Conservation (phyloP, 1,284 basidiomycete genomes). For the Limonomyces culmigenus region DNA sequence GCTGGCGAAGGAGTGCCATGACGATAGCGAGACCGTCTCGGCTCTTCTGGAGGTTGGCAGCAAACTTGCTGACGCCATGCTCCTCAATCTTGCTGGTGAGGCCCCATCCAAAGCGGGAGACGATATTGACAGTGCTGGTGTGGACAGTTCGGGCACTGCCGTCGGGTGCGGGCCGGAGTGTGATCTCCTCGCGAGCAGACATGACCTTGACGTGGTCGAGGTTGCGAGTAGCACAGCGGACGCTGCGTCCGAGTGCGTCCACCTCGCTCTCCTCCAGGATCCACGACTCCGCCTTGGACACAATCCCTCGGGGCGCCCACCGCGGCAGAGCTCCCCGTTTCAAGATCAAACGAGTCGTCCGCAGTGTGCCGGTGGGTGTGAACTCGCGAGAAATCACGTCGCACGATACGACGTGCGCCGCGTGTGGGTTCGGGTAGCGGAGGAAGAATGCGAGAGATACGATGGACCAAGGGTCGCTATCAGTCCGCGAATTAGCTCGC, state of each 20-base stretch:
- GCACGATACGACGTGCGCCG: constrained; percentile 86
- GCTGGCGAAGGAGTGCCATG: no score
- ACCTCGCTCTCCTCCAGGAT: constrained; percentile 86
- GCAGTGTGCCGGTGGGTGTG: constrained; percentile 58
- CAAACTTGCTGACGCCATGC: constrained; percentile 60
- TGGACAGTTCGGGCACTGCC: constrained; percentile 61
- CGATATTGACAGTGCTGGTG: constrained; percentile 57
- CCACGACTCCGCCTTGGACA: constrained; percentile 67
- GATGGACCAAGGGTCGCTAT: constrained; percentile 79
- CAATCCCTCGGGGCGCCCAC: constrained; percentile 77
- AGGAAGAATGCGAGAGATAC: constrained; percentile 88
- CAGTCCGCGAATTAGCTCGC: neutral
- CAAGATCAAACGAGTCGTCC: constrained; percentile 81
- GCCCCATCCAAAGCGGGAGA: constrained; percentile 72
- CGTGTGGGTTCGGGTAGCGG: constrained; percentile 94
- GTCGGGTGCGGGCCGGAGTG: constrained; percentile 41
- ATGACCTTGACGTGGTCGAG: constrained; percentile 75
- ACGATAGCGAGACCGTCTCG: no score
- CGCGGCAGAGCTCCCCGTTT: constrained; percentile 82
- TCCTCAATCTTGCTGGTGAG: constrained; percentile 65
- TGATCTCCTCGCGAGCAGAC: constrained; percentile 61
- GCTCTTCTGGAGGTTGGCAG: constrained; percentile 68
- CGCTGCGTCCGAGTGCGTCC: constrained; percentile 53
- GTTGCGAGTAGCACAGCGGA: constrained; percentile 61
- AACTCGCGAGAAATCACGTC: constrained; percentile 80